Evolutionary conservation across 805 yeast genomes (phyloP), one percentile per base, ranked within the genome.

Genomic region (Candida xyloterini): DNA sequence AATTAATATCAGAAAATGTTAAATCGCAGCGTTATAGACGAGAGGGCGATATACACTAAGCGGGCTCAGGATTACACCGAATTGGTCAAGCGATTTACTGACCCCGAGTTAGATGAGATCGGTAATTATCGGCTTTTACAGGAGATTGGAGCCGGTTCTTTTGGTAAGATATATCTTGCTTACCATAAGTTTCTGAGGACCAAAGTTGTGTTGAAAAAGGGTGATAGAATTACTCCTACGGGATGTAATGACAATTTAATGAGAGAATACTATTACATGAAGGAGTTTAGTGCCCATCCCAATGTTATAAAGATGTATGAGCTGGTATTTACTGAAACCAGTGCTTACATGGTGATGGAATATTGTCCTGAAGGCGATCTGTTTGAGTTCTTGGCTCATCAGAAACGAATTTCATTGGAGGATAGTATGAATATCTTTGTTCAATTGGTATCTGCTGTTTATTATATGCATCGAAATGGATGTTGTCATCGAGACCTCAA

Each of bases 91-190:
- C 44, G 46, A 30, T 60, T 63, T 40, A 52, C 58, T 1, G 52
- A 47, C 14, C 54, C 74, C 8, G 78, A 74, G 29, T 63, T 80
- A 30, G 67, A 67, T 33, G 84, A 80, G 40, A 80, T 91, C 10
- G 98, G 99, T 1, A 87, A 84, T 60, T 91, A 91, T 56, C 67
- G 73, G 36, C 77, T 93, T 7, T 54, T 78, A 6, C 69, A 79
- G 42, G 85, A 81, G 48, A 82, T 91, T 15, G 98, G 97, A 2
- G 89, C 86, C 52, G 97, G 97, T 8, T 75, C 95, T 3, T 91
- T 89, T 70, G 97, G 98, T 7, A 85, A 84, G 55, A 95, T 89
- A 1, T 93, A 83, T 58, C 65, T 91, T 22, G 98, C 96, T 1
- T 69, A 70, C 26, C 98, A 91, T 55, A 73, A 73, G 36, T 68